Conservation (phyloP, 2,329 filamentous ascomycete species). For the Septoria linicola region DNA sequence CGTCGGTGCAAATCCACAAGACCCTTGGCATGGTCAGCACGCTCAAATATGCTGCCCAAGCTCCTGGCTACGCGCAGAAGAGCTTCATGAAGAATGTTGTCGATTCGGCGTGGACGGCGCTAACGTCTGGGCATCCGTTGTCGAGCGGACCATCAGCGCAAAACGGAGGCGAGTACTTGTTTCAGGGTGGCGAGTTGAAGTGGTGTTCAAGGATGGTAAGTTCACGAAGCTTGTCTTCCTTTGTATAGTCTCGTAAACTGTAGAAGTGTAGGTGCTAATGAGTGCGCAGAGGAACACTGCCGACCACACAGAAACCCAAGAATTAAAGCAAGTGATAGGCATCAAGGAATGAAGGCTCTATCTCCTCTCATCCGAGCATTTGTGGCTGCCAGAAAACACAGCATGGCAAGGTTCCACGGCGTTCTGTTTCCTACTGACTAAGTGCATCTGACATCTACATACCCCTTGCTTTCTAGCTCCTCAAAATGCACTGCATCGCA, state of each 20-base stretch:
- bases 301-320: slow-evolving; percentile 38
- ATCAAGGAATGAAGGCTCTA: slow-evolving; percentile 16
- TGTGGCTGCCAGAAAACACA: too few species aligned
- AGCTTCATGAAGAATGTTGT: slow-evolving; percentile 26
- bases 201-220: slow-evolving; percentile 30
- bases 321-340: slow-evolving; percentile 37
- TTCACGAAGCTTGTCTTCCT: not conserved
- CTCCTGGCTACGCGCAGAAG: slow-evolving; percentile 18
- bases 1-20: slow-evolving; percentile 33
- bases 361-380: too few species aligned
- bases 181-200: slow-evolving; percentile 36
- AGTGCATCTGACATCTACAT: too few species aligned
- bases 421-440: too few species aligned
- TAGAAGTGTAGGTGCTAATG: too few species aligned
- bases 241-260: not conserved
- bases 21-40: slow-evolving; percentile 35
- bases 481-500: too few species aligned
- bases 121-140: slow-evolving; percentile 26
- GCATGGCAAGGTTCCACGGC: too few species aligned
- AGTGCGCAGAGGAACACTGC: slow-evolving; percentile 39
- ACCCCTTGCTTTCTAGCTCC: too few species aligned
- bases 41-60: slow-evolving; percentile 18
- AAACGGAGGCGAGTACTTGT: slow-evolving; percentile 43
- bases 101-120: slow-evolving; percentile 28
- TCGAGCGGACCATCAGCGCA: slow-evolving; percentile 28